Evolutionary conservation across 176 grass and related monocot species (phyloP), one percentile per base, ranked within the genome.

Genomic region (Aegilops umbellulata): DNA sequence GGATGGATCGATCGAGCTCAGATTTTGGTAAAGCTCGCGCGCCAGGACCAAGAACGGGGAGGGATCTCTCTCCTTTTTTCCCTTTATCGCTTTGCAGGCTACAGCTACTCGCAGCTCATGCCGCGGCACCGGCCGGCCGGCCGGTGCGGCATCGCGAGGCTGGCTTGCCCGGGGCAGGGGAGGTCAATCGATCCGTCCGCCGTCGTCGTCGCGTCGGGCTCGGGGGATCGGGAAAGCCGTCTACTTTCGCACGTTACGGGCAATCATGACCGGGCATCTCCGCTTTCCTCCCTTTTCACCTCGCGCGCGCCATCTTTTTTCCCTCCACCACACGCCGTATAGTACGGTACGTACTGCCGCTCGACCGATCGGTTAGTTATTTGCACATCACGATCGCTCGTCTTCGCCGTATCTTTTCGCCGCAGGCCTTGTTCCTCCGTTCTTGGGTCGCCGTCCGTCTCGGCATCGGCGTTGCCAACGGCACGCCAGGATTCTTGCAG

Each of bases 21-120:
- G 63, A 79, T 90, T 93, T 89, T 91, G 79, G 82, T 88, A 91
- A 91, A 91, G 86, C 85, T 78, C 4, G 26, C 8, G 60, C 60
- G 78, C 8, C 76, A 51, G 69, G 55, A 91, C 94, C 94, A 90
- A 93, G 84, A 86, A 55, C 78, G 32, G 76, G 39, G 47, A 47
- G 19, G 70, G 88, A 89, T 87, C 80, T 68, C 74, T 14, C 42
- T 26, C 29, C 57, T 27, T 22, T 27, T 22, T 49, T 29, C 10
- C 41, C 72, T 76, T 80, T 80, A 80, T 83, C 62, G 82, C 89
- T 90, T 87, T 79, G 88, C 87, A 71, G 51, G 11, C 44, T 26
- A 53, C 80, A 23, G 13, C 29, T 6, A 60, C 69, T 36, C 41
- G 49, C 65, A 65, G 79, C 29, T 51, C 83, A 47, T 77, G 74